Conservation (phyloP, 352 stramenopile species). For the Phytophthora citricola region DNA sequence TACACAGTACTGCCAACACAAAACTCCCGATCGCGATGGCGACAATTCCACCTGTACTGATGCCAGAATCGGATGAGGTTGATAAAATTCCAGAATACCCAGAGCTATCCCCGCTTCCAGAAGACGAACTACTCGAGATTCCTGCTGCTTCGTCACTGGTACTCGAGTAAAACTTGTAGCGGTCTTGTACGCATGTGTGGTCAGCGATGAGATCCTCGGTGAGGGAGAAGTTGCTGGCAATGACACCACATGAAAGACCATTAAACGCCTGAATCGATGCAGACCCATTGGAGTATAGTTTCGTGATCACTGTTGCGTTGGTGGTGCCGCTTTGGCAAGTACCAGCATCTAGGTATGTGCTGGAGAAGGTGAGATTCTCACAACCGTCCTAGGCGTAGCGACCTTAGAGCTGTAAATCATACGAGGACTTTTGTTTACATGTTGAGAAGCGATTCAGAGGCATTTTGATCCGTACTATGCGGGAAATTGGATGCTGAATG, state of each 20-base stretch:
- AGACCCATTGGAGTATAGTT: conserved; percentile 25
- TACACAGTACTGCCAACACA: conserved; percentile 4
- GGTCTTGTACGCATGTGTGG: conserved; percentile 18
- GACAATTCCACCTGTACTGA: conserved; percentile 12
- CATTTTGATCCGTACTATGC: too few relatives aligned
- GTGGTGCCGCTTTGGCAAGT: conserved; percentile 25
- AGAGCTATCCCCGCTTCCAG: not conserved
- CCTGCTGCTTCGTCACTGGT: conserved; percentile 5
- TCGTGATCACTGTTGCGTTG: conserved; percentile 25
- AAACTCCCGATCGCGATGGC: conserved; percentile 5
- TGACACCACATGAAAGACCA: conserved; percentile 13
- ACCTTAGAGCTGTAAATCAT: too few relatives aligned
- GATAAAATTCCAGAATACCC: not conserved
- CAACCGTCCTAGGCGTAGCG: conserved; percentile 2
- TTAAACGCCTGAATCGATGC: conserved; percentile 19
- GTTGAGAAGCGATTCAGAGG: too few relatives aligned
- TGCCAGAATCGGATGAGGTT: conserved; percentile 1
- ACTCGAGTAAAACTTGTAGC: conserved; percentile 22
- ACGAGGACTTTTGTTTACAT: too few relatives aligned
- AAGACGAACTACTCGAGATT: not conserved
- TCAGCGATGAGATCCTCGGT: conserved; percentile 13
- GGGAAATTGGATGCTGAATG: too few relatives aligned
- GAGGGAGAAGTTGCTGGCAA: conserved; percentile 6
- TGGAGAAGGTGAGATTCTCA: conserved; percentile 17
- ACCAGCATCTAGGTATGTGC: conserved; percentile 20